Base-by-base conservation (phyloP, 2,329 filamentous ascomycete genomes). In the Botrytis tulipae region DNA sequence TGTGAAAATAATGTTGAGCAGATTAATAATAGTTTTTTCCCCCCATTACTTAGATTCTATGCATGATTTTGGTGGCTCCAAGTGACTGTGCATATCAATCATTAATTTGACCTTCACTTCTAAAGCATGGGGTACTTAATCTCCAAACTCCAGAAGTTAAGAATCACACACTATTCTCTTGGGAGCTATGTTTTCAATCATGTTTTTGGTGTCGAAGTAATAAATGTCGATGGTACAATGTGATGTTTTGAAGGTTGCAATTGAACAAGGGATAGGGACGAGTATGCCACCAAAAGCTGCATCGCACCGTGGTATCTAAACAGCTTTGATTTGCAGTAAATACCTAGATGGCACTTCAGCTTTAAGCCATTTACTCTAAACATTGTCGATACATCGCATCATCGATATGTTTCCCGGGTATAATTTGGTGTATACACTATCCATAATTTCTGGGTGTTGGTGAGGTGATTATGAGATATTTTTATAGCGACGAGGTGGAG, bases 331-430 rank as follows among this genome's bases (percentile, higher is more conserved):
- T 5, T 25, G 10, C 22, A 25, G 46, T 4, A 12, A 8, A 4
- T 0, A 5, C 1, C 22, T 7, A 54, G 48, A 5, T 14, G 25
- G 4, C 7, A 1, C 12, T 22, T n/a, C 1, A 16, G 46, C 20
- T 51, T n/a, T 1, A 51, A 2, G 10, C 25, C 10, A 14, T 51
- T 51, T 51, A 5, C 48, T 54, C 2, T 25, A n/a, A 16, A n/a
- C 12, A 1, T 25, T 51, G 2, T n/a, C 7, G 25, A 42, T 42
- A 42, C 12, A 42, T 42, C 12, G 1, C 3, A 42, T 42, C 40
- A 42, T 16, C 16, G 14, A 42, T 42, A 42, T 42, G 0, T 12
- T 40, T 14, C 2, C 37, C 12, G 14, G 40, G 40, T 42, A 16
- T 42, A 0, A 4, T 42, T 16, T 16, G 0, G 14, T 42, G 4